Conservation (phyloP, 306 rosid genomes). For the Quercus mongolica region DNA sequence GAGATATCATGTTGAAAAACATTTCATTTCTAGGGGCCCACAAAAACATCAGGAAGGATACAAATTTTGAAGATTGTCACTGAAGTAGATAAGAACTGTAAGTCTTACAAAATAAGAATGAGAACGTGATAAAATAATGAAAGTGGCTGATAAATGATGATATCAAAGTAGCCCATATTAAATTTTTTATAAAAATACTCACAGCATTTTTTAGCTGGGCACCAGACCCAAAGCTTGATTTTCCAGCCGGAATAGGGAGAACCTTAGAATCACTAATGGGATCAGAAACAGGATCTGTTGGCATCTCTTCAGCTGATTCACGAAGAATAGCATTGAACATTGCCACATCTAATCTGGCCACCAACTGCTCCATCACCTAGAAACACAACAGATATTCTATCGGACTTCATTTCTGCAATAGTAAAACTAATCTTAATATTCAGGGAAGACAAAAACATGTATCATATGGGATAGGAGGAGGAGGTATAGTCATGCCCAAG, state of each 20-base stretch:
- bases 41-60: background rate
- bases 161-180: background rate
- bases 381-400: slow-evolving; percentile 26
- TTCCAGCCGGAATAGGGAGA: slow-evolving; percentile 88
- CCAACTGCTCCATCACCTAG: slow-evolving; percentile 83
- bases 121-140: background rate
- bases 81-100: background rate
- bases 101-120: background rate
- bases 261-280: slow-evolving; percentile 87
- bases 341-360: slow-evolving; percentile 80
- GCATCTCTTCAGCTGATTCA: slow-evolving; percentile 87
- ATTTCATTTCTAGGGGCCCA: background rate
- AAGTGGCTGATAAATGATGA: background rate
- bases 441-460: slow-evolving; percentile 7
- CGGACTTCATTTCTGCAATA: slow-evolving; percentile 9
- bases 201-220: slow-evolving; percentile 90
- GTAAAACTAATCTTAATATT: slow-evolving; percentile 4
- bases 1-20: background rate
- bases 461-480: background rate
- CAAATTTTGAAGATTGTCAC: background rate
- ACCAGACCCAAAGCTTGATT: slow-evolving; percentile 86
- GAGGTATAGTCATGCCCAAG: background rate
- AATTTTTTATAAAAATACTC: slow-evolving; percentile 23
- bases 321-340: slow-evolving; percentile 97
- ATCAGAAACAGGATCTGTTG: slow-evolving; percentile 90